Conservation (phyloP, 257 asterid species). For the Penstemon barbatus region DNA sequence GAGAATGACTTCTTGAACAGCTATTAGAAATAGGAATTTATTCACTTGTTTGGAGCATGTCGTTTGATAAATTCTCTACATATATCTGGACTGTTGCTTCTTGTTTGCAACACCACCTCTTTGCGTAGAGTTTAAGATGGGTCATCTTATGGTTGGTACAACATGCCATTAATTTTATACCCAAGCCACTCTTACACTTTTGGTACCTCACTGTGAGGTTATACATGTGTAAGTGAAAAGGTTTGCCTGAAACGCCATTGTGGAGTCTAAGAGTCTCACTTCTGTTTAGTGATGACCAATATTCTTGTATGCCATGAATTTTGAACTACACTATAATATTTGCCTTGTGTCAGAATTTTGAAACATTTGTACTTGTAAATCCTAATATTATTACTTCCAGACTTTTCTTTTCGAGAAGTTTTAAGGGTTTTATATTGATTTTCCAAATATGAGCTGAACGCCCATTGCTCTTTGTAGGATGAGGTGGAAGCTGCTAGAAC, state of each 20-base stretch:
- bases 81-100: background rate
- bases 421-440: background rate
- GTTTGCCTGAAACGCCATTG: constrained; percentile 9
- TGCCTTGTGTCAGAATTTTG: constrained; percentile 19
- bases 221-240: background rate
- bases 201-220: constrained; percentile 1
- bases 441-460: constrained; percentile 27
- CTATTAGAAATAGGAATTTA: constrained; percentile 9
- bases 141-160: background rate
- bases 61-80: constrained; percentile 4
- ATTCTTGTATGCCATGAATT: constrained; percentile 3
- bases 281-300: background rate
- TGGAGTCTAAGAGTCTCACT: constrained; percentile 5
- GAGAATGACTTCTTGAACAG: background rate
- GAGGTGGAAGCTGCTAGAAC: constrained; percentile 88
- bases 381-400: background rate
- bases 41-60: constrained; percentile 5
- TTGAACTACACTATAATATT: background rate
- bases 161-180: constrained; percentile 8
- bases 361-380: background rate
- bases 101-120: background rate
- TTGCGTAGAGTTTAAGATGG: background rate
- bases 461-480: constrained; percentile 55
- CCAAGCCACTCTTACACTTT: constrained; percentile 11
- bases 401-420: constrained; percentile 13